Evolutionary conservation across 441 rosid genomes (phyloP), one percentile per base, ranked within the genome.

Genomic region (Pelargonium myrrhifolium): DNA sequence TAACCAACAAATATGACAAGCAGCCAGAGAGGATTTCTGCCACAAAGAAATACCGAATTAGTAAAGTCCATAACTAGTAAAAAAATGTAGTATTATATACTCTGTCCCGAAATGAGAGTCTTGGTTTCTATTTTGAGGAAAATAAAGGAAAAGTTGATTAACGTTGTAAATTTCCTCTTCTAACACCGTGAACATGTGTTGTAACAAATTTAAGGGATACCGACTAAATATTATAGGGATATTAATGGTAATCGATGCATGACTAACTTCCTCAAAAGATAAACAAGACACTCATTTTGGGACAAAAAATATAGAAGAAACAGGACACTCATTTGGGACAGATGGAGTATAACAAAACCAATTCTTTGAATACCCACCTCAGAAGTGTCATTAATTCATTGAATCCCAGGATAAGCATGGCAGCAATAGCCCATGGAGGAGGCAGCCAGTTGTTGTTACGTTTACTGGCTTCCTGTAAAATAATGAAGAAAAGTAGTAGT

Each of bases 361-460:
- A 67, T 72, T 64, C 62, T 28, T 14, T 61, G 18, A 45, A 67
- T 58, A n/a, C 6, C 62, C 75, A 92, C 99, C 98, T 87, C 68
- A 90, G 77, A 68, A 95, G 92, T 63, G 96, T 90, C 96, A 92
- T 95, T 70, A 95, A 90, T 80, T 95, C 99, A 66, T 95, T 95
- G 74, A 95, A 95, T 59, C 99, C 99, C 53, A 95, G 87, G 68
- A 95, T 74, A 43, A 86, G 47, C 82, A 95, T 60, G 9, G 98
- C 98, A 65, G 75, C 81, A 74, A 95, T 92, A 67, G 99, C 99
- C 99, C 99, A 95, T 82, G 99, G 98, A 74, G 99, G 99, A 68
- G 99, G 99, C 62, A 95, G 69, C 98, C 99, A 95, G 90, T 89
- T 95, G 92, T 92, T 92, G 72, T 73, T 85, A 71, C 98, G 92